These are phyloP conservation scores for Populus tomentosa DNA, from an alignment of 441 rosid genomes.

Conservation along the genomic window DNA sequence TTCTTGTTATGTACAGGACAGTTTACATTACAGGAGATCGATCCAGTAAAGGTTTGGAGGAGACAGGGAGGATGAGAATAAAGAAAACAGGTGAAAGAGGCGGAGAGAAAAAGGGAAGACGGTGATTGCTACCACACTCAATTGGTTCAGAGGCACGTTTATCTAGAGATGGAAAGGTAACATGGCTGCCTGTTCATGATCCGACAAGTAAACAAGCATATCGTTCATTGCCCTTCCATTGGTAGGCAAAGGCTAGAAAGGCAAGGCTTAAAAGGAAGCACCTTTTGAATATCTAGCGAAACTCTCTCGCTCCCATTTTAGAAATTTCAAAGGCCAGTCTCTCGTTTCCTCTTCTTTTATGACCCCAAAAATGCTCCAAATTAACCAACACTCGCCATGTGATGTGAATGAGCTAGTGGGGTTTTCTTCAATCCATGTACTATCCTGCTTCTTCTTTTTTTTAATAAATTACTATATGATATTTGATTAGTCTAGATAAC, in stretches of 20 bases:
- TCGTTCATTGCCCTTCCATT: slow-evolving; percentile 43
- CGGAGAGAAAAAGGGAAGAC: no score
- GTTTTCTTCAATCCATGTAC: slow-evolving; percentile 2
- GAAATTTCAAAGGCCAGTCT: slow-evolving; percentile 15
- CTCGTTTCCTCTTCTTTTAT: neutral
- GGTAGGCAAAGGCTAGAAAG: slow-evolving; percentile 35
- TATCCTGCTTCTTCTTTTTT: no score
- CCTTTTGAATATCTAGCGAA: neutral
- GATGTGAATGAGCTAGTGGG: slow-evolving; percentile 26
- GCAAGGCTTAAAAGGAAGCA: neutral
- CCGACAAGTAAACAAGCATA: slow-evolving; percentile 59
- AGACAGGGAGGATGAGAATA: neutral
- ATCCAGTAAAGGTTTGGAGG: neutral
- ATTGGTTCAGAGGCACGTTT: slow-evolving; percentile 18
- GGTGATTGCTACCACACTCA: slow-evolving; percentile 11
- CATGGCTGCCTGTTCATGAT: slow-evolving; percentile 42
- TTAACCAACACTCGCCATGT: slow-evolving; percentile 30
- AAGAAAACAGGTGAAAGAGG: neutral
- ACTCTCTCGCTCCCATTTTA: neutral
- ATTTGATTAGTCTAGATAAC: no score
- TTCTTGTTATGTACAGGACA: no score
- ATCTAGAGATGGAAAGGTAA: slow-evolving; percentile 17
- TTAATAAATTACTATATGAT: no score
- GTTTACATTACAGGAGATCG: no score
- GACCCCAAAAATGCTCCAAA: slow-evolving; percentile 8